phyloP scores from a whole-genome alignment of 78 protist genomes.

The slime mould (Dictyostelium discoideum) region DNA sequence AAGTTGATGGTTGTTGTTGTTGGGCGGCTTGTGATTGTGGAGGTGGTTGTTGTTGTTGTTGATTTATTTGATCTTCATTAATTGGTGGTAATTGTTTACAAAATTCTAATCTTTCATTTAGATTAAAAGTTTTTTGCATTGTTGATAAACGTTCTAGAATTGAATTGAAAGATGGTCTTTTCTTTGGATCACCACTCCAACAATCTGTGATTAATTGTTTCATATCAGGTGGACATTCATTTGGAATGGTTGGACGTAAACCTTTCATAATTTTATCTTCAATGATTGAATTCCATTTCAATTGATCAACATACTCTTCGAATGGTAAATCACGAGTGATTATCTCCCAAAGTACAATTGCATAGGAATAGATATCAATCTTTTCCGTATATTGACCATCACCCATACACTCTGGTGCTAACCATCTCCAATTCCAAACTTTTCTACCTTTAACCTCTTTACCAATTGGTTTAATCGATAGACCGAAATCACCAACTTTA shows the following conservation, averaged over 20 bases:
- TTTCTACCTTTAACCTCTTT: constrained; percentile 73
- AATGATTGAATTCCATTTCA: constrained; percentile 64
- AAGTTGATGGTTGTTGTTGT: not conserved
- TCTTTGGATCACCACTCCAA: constrained; percentile 74
- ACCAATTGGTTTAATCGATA: constrained; percentile 54
- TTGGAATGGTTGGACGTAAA: constrained; percentile 65
- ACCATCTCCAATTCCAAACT: constrained; percentile 79
- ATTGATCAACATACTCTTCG: constrained; percentile 60
- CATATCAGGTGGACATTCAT: constrained; percentile 22
- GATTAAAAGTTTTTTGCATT: constrained; percentile 30
- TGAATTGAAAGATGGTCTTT: constrained; percentile 60
- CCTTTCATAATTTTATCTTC: constrained; percentile 60
- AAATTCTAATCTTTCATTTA: not conserved
- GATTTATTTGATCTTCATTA: not conserved
- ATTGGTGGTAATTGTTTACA: constrained; percentile 7
- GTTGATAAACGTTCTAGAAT: constrained; percentile 26
- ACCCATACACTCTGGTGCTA: constrained; percentile 73
- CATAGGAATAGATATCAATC: constrained; percentile 72
- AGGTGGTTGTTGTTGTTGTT: too few species aligned
- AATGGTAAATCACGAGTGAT: constrained; percentile 66
- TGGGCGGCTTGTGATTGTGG: not conserved
- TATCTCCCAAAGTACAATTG: constrained; percentile 79
- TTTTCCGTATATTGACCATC: constrained; percentile 75
- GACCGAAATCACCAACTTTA: constrained; percentile 81
- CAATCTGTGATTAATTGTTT: constrained; percentile 52